Evolutionary conservation across 139 green algal species (phyloP), one percentile per base, ranked within the genome.

Genomic region (Chlorella sp.): DNA sequence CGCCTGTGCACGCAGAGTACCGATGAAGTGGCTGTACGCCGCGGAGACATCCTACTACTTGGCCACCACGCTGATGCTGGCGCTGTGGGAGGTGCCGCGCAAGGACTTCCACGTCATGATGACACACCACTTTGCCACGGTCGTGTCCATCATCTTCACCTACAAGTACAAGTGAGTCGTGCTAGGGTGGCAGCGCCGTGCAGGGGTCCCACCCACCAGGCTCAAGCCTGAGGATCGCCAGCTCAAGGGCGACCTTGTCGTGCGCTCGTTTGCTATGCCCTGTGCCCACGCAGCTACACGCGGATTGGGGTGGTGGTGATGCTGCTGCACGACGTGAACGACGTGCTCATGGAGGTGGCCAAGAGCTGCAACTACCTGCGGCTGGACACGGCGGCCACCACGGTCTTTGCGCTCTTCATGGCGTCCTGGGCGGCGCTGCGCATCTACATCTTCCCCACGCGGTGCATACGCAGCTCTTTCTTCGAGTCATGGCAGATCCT

Each of bases 311-410:
- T 82, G 29, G 76, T 93, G 26, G 82, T 95, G n/a, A 89, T 95
- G 83, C 49, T 91, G 69, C 74, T 94, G n/a, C 91, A 96, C 65
- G 90, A 95, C 71, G 79, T 82, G 42, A 89, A 82, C 50, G 91
- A 96, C 74, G 82, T 96, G 27, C 78, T 93, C 34, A 80, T 96
- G 74, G 90, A 94, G 72, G 62, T 74, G 10, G 87, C 90, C 29
- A 96, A 96, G 82, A 69, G 88, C 49, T 60, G 69, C 55, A 92
- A 90, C 49, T 94, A 94, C 77, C 49, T 64, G 1, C 51, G 81
- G 2, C n/a, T 33, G 2, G 82, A 94, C 5, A 6, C 51, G 1
- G 49, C 72, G 0, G 73, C 82, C 31, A 83, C 63, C 2, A 36
- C 73, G 30, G 34, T 77, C 14, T 93, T 92, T 74, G 82, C 31